Evolutionary conservation across 345 rosid species (phyloP).

Genomic region (Brassica juncea): DNA sequence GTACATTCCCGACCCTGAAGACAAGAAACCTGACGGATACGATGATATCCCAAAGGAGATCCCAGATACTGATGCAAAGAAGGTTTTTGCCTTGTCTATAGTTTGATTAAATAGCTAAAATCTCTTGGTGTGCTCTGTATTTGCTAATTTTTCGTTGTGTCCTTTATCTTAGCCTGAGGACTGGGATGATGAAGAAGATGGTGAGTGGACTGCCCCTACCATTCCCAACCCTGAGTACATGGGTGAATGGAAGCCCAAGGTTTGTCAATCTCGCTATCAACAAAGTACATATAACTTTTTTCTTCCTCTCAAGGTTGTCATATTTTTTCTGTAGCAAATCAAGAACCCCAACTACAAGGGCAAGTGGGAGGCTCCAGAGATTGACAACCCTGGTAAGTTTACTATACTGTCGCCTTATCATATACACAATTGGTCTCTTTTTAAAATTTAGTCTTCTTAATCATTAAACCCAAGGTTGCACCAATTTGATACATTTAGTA

Average conservation of each 20-base stretch:
- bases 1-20: constrained; percentile 91
- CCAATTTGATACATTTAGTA: neutral
- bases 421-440: neutral
- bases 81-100: constrained; percentile 50
- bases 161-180: constrained; percentile 76
- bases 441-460: neutral
- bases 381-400: constrained; percentile 92
- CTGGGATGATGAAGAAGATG: constrained; percentile 99
- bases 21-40: constrained; percentile 93
- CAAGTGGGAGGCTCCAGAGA: constrained; percentile 93
- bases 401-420: neutral
- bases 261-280: constrained; percentile 36
- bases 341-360: constrained; percentile 96
- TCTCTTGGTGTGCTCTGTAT: neutral
- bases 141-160: constrained; percentile 7
- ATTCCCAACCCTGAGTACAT: constrained; percentile 94
- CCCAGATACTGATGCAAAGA: constrained; percentile 78
- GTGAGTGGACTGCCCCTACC: constrained; percentile 99
- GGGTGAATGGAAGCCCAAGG: constrained; percentile 96
- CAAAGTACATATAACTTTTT: neutral
- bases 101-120: neutral
- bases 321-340: constrained; percentile 64
- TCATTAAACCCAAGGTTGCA: neutral
- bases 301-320: neutral
- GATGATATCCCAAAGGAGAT: constrained; percentile 97